Evolutionary conservation across 768 basidiomycete species (phyloP).

Genomic region (Pilatotrama ljubarskyi): DNA sequence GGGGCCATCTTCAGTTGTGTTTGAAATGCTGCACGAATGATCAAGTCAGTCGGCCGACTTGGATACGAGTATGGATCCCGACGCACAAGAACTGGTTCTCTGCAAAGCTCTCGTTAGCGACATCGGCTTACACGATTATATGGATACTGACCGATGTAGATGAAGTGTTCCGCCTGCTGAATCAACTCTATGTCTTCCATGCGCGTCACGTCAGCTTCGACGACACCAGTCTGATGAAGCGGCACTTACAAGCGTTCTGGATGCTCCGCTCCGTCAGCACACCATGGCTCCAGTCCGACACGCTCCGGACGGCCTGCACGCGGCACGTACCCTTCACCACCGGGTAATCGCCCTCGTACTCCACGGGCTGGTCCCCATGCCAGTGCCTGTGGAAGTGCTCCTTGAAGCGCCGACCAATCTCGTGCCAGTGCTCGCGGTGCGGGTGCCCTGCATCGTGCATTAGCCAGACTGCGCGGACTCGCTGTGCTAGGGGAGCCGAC

Average conservation of each 20-base stretch:
- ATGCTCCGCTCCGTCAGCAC: slow-evolving; percentile 89
- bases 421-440: slow-evolving; percentile 60
- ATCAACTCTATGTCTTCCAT: slow-evolving; percentile 79
- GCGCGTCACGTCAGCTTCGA: not conserved
- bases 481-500: too few species aligned
- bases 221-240: not conserved
- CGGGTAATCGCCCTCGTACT: slow-evolving; percentile 40
- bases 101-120: slow-evolving; percentile 15
- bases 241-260: slow-evolving; percentile 82
- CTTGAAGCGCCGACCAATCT: slow-evolving; percentile 57
- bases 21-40: slow-evolving; percentile 67
- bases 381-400: slow-evolving; percentile 58
- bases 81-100: slow-evolving; percentile 86
- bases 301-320: slow-evolving; percentile 83
- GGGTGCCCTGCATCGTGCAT: slow-evolving; percentile 53
- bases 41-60: not conserved
- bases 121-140: not conserved
- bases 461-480: too few species aligned
- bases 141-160: slow-evolving; percentile 77
- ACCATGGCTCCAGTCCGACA: slow-evolving; percentile 93
- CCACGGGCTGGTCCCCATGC: slow-evolving; percentile 25
- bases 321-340: slow-evolving; percentile 54
- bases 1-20: slow-evolving; percentile 53
- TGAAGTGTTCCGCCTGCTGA: slow-evolving; percentile 79
- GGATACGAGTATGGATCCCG: not conserved